Percentiles rank a stretch among this genome's conserved stretches.
Conservation (phyloP, 495 filamentous ascomycete species). For the Neurospora sp. region DNA sequence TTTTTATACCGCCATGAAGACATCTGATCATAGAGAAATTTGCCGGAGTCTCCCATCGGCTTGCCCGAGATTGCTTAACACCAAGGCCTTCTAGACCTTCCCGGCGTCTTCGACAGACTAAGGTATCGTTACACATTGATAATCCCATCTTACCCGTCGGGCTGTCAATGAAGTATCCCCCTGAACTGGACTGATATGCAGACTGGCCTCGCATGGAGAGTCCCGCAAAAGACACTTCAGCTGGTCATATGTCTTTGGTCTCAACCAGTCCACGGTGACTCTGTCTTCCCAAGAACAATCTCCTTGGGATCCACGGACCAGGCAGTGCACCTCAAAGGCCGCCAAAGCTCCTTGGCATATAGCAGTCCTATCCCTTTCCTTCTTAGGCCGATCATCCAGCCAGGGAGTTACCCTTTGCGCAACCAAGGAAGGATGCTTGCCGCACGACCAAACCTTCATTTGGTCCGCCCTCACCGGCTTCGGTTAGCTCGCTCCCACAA, state of each 20-base stretch:
- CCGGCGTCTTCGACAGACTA: background rate
- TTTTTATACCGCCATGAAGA: background rate
- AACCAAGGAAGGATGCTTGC: background rate
- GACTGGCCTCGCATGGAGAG: background rate
- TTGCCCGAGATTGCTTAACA: background rate
- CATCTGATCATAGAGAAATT: background rate
- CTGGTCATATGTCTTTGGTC: background rate
- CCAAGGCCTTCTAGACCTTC: background rate
- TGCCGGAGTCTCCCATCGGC: background rate
- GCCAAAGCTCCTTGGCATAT: background rate
- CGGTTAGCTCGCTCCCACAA: background rate
- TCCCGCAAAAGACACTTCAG: background rate
- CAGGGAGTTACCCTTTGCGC: background rate
- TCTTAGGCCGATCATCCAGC: background rate
- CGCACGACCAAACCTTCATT: background rate
- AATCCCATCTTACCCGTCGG: background rate
- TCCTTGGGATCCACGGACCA: background rate
- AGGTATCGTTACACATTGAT: background rate
- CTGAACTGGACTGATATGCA: background rate
- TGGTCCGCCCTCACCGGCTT: background rate
- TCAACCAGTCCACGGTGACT: background rate
- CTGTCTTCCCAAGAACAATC: background rate
- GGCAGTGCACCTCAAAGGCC: background rate
- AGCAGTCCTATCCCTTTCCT: background rate
- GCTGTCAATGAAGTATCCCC: background rate